Evolutionary conservation across 306 rosid species (phyloP), one percentile per base, ranked within the genome.

Genomic region (Gastrolobium bilobum): DNA sequence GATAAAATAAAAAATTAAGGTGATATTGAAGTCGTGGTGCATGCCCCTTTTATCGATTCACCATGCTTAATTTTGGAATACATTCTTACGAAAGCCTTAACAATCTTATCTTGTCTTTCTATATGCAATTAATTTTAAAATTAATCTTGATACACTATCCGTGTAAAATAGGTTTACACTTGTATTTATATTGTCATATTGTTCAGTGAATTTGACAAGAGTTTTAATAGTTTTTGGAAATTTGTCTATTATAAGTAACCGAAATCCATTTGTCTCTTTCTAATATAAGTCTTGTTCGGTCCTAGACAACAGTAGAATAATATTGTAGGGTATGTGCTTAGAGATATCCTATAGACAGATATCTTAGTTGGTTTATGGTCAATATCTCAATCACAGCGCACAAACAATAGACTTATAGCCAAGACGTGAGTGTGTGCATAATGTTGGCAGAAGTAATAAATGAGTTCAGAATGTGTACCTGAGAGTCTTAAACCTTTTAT

Each of bases 11-110:
- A 20, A 20, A 30, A 30, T 57, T 30, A 33, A 20, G 3, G 39
- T 30, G 29, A 26, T 54, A 54, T 64, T 48, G 39, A 13, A 37
- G 15, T 20, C 38, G 3, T 44, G 54, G n/a, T 53, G 57, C 78
- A 70, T 71, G 73, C 73, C 78, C 7, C 34, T 30, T 46, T 14
- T 66, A 35, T 70, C 73, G 7, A 11, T 29, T 56, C 76, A 37
- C 20, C 50, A 47, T 35, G 34, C 20, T 6, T 42, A 30, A 31
- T 68, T 68, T 57, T 62, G 20, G 0, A 46, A 42, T 6, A 7
- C 35, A 7, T n/a, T 11, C 71, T 26, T 33, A 38, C 62, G 15
- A 20, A 58, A 26, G 52, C 52, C 62, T 6, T 35, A 53, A 11
- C 52, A 7, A 57, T 6, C 48, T n/a, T 5, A 13, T 67, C 43